Evolutionary conservation across 495 filamentous ascomycete genomes (phyloP), one percentile per base, ranked within the genome.

Genomic region (Terfezia claveryi): DNA sequence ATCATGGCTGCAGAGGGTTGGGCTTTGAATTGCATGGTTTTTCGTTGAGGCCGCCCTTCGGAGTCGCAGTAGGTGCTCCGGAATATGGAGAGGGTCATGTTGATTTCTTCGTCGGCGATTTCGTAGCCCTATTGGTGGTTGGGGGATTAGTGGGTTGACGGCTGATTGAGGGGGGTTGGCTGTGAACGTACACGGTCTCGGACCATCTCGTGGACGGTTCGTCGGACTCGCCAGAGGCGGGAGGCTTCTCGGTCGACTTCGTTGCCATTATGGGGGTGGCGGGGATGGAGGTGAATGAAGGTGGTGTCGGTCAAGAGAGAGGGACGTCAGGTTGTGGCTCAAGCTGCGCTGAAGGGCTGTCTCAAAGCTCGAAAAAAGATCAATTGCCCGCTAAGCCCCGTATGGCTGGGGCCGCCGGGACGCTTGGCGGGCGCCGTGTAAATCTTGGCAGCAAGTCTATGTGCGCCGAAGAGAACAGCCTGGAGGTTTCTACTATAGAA

Each of bases 161-260:
- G 53, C 41, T 50, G 50, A 54, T 52, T 27, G 23, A 23, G n/a
- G n/a, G 9, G 9, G 41, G 23, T 36, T 16, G 16, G 23, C 4
- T 32, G 20, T 12, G 50, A 53, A 61, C 77, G 53, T 73, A 89
- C 84, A 60, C 86, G 72, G 63, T 93, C 86, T 55, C 74, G 73
- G 36, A 85, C 80, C 85, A 93, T 87, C 72, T 92, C 83, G 64
- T 87, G 81, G 55, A 87, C 78, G 2, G 86, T 93, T 64, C 77
- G 73, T 81, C 84, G 89, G 62, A 82, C 84, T 68, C 86, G 82
- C 86, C 86, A 93, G 51, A 89, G 76, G 58, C 76, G 74, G 56
- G 80, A 79, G 58, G 80, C 70, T 63, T 82, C 79, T 67, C 80
- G 76, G 55, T 81, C 77, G 61, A 79, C 72, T 51, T 80, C 78